Conservation (phyloP, 345 rosid species). For the Salix brachista region DNA sequence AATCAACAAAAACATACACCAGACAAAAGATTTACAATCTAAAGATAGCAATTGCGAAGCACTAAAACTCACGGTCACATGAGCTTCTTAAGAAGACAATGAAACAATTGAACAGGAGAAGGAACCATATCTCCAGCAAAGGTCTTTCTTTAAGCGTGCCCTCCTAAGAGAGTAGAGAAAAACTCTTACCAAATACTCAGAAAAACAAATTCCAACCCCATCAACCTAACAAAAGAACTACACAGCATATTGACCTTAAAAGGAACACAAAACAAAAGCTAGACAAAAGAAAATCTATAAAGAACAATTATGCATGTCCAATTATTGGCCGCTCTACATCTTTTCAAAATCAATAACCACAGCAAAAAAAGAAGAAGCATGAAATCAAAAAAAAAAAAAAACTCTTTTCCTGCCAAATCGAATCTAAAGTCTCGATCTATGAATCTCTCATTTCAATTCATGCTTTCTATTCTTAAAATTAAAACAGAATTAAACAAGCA, state of each 20-base stretch:
- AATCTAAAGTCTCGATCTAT: not conserved
- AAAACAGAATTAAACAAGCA: not conserved
- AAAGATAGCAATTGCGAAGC: not conserved
- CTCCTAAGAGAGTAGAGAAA: not conserved
- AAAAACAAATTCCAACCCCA: not conserved
- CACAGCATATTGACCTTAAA: not conserved
- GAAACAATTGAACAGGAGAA: not conserved
- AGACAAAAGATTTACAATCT: not conserved
- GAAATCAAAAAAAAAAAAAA: not conserved
- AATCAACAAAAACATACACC: not conserved
- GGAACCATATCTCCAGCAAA: not conserved
- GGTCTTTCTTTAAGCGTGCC: not conserved
- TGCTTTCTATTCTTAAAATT: not conserved
- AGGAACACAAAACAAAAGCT: not conserved
- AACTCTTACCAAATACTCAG: not conserved
- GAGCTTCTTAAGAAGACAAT: not conserved
- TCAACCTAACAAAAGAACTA: not conserved
- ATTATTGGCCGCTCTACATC: not conserved
- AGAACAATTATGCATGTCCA: not conserved
- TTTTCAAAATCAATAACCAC: not conserved
- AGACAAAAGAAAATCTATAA: not conserved
- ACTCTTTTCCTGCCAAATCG: not conserved
- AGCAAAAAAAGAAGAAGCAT: not conserved
- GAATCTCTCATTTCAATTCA: not conserved
- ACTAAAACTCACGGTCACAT: not conserved